Conservation (phyloP, 1,284 basidiomycete species). For the Gymnopus androsaceus region DNA sequence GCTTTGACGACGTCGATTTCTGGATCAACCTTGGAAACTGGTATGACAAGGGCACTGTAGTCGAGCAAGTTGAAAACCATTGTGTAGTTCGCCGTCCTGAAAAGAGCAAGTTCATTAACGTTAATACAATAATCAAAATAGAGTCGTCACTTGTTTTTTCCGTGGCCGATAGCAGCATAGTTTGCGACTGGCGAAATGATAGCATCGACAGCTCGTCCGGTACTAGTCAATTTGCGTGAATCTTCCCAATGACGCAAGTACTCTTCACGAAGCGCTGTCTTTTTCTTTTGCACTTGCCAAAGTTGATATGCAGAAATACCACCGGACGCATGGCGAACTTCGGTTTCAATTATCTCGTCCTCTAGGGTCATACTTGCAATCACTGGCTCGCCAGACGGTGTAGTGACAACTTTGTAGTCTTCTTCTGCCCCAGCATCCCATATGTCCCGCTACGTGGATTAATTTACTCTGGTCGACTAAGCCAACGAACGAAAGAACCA, state of each 20-base stretch:
- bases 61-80: slow-evolving; percentile 70
- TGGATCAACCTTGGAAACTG: slow-evolving; percentile 62
- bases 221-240: slow-evolving; percentile 49
- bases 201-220: slow-evolving; percentile 65
- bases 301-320: slow-evolving; percentile 48
- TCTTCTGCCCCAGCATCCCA: slow-evolving; percentile 45
- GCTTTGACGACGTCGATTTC: slow-evolving; percentile 44
- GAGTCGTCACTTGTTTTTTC: slow-evolving; percentile 45
- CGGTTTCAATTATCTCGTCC: slow-evolving; percentile 22
- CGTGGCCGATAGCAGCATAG: slow-evolving; percentile 57
- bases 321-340: neutral
- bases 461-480: slow-evolving; percentile 6
- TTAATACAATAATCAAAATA: neutral
- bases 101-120: neutral
- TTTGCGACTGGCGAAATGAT: slow-evolving; percentile 60
- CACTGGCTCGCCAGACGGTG: slow-evolving; percentile 50
- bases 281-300: slow-evolving; percentile 58
- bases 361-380: slow-evolving; percentile 48
- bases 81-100: slow-evolving; percentile 56
- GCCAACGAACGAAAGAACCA: slow-evolving; percentile 18
- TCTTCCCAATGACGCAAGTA: slow-evolving; percentile 62
- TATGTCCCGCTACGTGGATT: slow-evolving; percentile 35
- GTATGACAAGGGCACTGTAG: slow-evolving; percentile 67
- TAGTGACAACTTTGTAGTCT: slow-evolving; percentile 43
- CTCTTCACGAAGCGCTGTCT: slow-evolving; percentile 43